Percentiles rank a stretch among this genome's conserved stretches.
Conservation (phyloP, 345 rosid genomes). For the Syzygium aromaticum region DNA sequence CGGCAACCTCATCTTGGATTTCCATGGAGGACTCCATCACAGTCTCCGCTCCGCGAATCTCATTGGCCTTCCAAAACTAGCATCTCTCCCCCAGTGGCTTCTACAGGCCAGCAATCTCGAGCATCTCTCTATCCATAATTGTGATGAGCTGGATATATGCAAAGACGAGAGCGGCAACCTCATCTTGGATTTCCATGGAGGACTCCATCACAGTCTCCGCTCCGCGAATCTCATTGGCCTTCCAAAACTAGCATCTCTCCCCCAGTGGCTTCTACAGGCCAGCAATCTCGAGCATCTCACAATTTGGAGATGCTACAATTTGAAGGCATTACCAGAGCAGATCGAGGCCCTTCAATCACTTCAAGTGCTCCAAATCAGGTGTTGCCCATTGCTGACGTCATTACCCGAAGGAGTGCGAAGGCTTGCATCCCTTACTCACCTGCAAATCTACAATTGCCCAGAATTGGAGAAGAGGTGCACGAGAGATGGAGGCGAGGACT, state of each 20-base stretch:
- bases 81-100: neutral
- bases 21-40: neutral
- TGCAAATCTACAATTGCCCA: rapidly evolving
- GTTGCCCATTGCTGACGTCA: neutral
- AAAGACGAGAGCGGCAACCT: too few relatives aligned
- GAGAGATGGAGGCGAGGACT: neutral
- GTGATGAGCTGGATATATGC: too few relatives aligned
- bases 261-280: too few relatives aligned
- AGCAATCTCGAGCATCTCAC: neutral
- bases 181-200: too few relatives aligned
- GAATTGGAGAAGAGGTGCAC: neutral
- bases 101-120: neutral
- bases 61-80: neutral
- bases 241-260: too few relatives aligned
- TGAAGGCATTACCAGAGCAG: neutral
- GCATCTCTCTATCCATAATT: rapidly evolving
- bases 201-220: too few relatives aligned
- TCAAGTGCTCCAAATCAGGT: rapidly evolving
- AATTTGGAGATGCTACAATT: rapidly evolving
- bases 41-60: neutral
- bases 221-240: rapidly evolving
- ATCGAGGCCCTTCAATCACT: neutral
- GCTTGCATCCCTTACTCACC: neutral
- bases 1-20: too few relatives aligned
- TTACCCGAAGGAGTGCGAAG: neutral